These are phyloP conservation scores for Oenanthe javanica DNA, from an alignment of 140 eudicot species.

Conservation along the genomic window DNA sequence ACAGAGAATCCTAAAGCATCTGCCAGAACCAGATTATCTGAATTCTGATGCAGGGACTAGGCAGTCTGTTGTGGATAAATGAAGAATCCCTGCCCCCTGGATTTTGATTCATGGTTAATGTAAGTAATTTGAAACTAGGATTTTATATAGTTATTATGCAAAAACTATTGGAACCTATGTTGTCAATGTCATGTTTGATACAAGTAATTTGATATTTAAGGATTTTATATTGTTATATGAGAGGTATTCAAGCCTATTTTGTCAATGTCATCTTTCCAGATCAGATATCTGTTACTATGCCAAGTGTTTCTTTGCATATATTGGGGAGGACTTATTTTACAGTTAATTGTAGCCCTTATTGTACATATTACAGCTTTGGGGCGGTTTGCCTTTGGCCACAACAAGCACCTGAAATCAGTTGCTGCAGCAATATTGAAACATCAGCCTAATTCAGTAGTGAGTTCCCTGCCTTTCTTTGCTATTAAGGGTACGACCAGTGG, in stretches of 20 bases:
- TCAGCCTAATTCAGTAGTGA: constrained; percentile 60
- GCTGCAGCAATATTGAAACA: constrained; percentile 86
- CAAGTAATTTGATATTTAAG: too few species aligned
- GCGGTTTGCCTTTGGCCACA: constrained; percentile 93
- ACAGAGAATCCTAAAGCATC: neutral
- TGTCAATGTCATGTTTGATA: neutral
- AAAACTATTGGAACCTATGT: neutral
- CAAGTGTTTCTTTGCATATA: neutral
- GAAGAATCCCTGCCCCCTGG: neutral
- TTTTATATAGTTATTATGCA: neutral
- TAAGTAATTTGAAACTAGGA: neutral
- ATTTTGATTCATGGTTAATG: neutral
- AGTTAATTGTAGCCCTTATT: neutral
- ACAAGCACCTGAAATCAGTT: constrained; percentile 71
- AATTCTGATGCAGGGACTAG: neutral
- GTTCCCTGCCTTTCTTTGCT: constrained; percentile 56
- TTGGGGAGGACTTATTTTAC: neutral
- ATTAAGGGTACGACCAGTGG: constrained; percentile 60
- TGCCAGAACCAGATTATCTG: neutral
- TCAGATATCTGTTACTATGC: neutral
- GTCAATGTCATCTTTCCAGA: neutral
- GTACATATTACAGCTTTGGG: constrained; percentile 59
- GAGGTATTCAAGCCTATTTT: too few species aligned
- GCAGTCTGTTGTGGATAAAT: neutral
- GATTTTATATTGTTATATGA: too few species aligned